Evolutionary conservation across 2,329 filamentous ascomycete genomes (phyloP).

Genomic region (Alternaria dauci): DNA sequence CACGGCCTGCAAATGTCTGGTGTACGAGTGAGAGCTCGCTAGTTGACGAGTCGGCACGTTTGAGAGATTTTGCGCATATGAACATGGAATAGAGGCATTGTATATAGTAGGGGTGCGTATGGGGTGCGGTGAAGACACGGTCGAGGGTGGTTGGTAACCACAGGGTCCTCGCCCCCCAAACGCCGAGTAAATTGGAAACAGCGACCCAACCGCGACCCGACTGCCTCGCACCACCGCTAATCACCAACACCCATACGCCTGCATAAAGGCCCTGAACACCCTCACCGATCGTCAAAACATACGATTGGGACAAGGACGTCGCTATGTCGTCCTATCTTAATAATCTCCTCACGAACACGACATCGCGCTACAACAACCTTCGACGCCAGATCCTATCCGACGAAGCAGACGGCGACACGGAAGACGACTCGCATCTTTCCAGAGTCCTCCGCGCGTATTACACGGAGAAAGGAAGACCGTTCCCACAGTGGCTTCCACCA

Average conservation of each 20-base stretch:
- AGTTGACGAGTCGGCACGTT: background rate
- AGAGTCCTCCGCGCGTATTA: conserved; percentile 94
- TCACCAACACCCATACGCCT: conserved; percentile 7
- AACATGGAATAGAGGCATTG: background rate
- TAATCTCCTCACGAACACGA: conserved; percentile 68
- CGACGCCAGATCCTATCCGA: conserved; percentile 72
- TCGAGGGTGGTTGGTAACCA: background rate
- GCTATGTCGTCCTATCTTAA: conserved; percentile 77
- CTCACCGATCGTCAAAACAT: background rate
- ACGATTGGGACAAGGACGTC: background rate
- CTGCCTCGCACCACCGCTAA: conserved; percentile 11
- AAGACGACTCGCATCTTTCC: conserved; percentile 95
- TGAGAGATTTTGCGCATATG: background rate
- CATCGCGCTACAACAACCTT: conserved; percentile 65
- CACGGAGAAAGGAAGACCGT: conserved; percentile 80
- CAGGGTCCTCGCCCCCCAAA: conserved; percentile 18
- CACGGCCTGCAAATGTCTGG: background rate
- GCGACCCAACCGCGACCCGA: conserved; percentile 13
- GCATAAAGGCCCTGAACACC: conserved; percentile 4
- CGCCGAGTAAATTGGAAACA: conserved; percentile 25
- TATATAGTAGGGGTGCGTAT: background rate
- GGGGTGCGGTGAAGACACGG: background rate
- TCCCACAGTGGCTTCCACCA: conserved; percentile 87
- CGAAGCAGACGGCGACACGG: conserved; percentile 63
- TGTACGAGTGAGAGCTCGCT: background rate